These are phyloP conservation scores for Entonaema liquescens DNA, from an alignment of 495 filamentous ascomycete species.

Conservation along the genomic window DNA sequence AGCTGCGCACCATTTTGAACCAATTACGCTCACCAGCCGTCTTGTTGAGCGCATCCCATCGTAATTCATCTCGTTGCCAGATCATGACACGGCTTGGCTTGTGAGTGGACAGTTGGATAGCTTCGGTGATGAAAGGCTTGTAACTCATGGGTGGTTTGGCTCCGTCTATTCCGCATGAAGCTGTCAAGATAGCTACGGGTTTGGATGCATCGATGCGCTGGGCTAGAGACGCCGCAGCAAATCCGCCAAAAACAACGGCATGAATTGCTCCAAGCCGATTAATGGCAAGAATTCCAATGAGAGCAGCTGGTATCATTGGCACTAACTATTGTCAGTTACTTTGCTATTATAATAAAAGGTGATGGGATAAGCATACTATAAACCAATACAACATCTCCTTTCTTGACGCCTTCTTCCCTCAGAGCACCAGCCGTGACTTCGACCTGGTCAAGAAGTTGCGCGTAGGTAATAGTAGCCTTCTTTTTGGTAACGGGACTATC, in stretches of 20 bases:
- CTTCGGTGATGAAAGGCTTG: slow-evolving; percentile 74
- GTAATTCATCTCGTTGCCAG: slow-evolving; percentile 79
- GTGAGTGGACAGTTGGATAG: slow-evolving; percentile 64
- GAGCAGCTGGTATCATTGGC: slow-evolving; percentile 93
- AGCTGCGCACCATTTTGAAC: slow-evolving; percentile 77
- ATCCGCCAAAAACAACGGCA: slow-evolving; percentile 92
- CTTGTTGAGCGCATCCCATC: slow-evolving; percentile 74
- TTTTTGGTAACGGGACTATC: slow-evolving; percentile 85
- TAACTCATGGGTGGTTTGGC: slow-evolving; percentile 78
- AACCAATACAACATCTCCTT: slow-evolving; percentile 90
- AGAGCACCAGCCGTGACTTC: slow-evolving; percentile 84
- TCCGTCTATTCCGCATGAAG: slow-evolving; percentile 92
- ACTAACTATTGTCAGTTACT: slow-evolving; percentile 57
- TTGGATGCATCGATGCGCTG: slow-evolving; percentile 87
- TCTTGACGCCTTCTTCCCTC: slow-evolving; percentile 81
- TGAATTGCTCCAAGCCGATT: slow-evolving; percentile 87
- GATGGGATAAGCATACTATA: slow-evolving; percentile 70
- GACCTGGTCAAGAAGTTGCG: slow-evolving; percentile 80
- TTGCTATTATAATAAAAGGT: neutral
- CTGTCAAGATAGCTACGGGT: slow-evolving; percentile 81
- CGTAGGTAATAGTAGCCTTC: slow-evolving; percentile 77
- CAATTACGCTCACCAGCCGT: slow-evolving; percentile 76
- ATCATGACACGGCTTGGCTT: slow-evolving; percentile 74
- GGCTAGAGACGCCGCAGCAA: slow-evolving; percentile 80
- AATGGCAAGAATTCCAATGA: slow-evolving; percentile 85